A percentile compares a stretch with the other conserved stretches of the same genome.
Evolutionary conservation across 1,139 yeast species (phyloP).

Genomic region (Lodderomyces theae): DNA sequence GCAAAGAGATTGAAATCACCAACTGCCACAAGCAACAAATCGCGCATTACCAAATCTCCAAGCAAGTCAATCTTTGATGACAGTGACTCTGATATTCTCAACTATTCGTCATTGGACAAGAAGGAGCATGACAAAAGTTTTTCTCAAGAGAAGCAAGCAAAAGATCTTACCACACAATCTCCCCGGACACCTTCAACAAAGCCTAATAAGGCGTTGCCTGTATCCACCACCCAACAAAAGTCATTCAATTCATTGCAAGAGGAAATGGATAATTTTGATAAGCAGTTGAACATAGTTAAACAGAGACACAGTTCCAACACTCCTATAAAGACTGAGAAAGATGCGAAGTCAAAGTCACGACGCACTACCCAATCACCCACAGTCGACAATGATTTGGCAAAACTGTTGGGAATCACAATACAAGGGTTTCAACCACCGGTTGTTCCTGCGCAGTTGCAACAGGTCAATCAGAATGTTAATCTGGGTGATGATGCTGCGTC

Average conservation of each 20-base stretch:
- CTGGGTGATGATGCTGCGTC: not conserved
- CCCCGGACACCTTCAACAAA: conserved; percentile 4
- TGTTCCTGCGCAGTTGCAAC: not conserved
- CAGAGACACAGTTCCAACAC: conserved; percentile 1
- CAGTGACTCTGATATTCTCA: conserved; percentile 10
- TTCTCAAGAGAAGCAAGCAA: too few relatives aligned
- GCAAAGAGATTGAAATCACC: conserved; percentile 5
- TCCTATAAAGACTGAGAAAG: not conserved
- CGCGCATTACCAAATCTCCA: conserved; percentile 3
- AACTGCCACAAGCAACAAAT: conserved; percentile 1
- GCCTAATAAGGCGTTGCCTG: conserved; percentile 2
- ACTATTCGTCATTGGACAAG: conserved; percentile 4
- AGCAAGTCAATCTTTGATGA: conserved; percentile 15
- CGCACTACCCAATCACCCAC: not conserved
- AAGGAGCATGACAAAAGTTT: too few relatives aligned
- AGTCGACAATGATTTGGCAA: conserved; percentile 19
- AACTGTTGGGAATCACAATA: conserved; percentile 28
- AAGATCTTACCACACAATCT: too few relatives aligned
- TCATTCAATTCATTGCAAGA: conserved; percentile 20
- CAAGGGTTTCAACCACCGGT: conserved; percentile 21
- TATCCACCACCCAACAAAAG: conserved; percentile 12
- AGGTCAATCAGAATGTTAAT: not conserved
- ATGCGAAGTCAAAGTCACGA: not conserved
- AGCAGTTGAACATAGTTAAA: conserved; percentile 19
- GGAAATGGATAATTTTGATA: conserved; percentile 25